phyloP scores from a whole-genome alignment of 2,329 filamentous ascomycete species.

The Beauveria varroae region DNA sequence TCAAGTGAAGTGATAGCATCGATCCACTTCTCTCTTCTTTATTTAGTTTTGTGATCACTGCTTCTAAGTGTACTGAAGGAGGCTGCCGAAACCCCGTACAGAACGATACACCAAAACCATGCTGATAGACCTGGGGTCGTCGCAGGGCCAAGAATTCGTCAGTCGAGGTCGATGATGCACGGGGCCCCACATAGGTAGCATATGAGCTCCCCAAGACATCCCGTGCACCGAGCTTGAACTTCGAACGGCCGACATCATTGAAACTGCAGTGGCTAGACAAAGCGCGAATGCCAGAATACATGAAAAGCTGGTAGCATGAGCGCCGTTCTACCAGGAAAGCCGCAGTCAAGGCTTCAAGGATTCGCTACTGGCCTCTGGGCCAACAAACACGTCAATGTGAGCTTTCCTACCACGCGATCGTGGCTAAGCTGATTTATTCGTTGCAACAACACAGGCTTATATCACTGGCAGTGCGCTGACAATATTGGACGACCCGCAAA shows the following conservation, averaged over 20 bases:
- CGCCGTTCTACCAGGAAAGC: constrained; percentile 71
- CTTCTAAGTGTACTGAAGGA: too few relatives aligned
- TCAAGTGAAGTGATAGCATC: background rate
- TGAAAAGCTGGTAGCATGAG: constrained; percentile 52
- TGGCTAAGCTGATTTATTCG: constrained; percentile 3
- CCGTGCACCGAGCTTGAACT: background rate
- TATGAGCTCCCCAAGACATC: constrained; percentile 7
- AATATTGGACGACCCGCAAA: constrained; percentile 66
- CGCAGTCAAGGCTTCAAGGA: constrained; percentile 70
- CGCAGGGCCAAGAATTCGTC: background rate
- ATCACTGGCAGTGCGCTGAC: constrained; percentile 84
- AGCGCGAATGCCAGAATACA: constrained; percentile 3
- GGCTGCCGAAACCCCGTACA: too few relatives aligned
- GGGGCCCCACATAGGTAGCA: constrained; percentile 2
- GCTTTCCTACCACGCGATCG: constrained; percentile 20
- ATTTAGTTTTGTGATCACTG: too few relatives aligned
- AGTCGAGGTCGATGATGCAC: background rate
- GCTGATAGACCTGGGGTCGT: background rate
- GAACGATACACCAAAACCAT: background rate
- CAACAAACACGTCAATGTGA: constrained; percentile 63
- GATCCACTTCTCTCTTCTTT: background rate
- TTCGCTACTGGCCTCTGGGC: constrained; percentile 69
- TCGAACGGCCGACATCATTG: background rate
- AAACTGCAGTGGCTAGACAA: background rate
- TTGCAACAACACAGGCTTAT: constrained; percentile 55